phyloP scores from a whole-genome alignment of 768 basidiomycete genomes.

The Psilocybe tampanensis region DNA sequence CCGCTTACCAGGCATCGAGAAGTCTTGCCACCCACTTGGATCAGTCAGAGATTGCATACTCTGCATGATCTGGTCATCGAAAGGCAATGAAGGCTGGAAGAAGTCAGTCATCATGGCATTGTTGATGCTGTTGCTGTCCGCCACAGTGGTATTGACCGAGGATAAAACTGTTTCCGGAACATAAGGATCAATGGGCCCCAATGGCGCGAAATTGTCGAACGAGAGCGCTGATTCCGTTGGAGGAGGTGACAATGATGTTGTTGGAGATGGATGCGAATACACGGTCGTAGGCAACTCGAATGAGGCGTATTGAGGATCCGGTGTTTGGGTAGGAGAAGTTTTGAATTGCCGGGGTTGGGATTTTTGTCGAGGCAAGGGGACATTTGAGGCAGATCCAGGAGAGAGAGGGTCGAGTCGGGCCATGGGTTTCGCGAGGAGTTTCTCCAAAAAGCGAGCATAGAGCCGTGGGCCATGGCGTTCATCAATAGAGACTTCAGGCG shows the following conservation, averaged over 20 bases:
- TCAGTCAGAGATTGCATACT: conserved; percentile 62
- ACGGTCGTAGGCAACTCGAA: conserved; percentile 27
- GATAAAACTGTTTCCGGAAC: conserved; percentile 22
- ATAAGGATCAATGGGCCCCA: conserved; percentile 45
- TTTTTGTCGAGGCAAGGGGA: conserved; percentile 18
- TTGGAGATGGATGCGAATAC: conserved; percentile 39
- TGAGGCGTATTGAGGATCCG: conserved; percentile 20
- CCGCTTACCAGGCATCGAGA: conserved; percentile 53
- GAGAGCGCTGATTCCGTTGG: conserved; percentile 46
- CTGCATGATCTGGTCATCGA: conserved; percentile 62
- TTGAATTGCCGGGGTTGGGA: conserved; percentile 16
- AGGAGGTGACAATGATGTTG: conserved; percentile 49
- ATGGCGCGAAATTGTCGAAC: conserved; percentile 50
- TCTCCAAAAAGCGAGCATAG: conserved; percentile 78
- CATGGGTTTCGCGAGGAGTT: conserved; percentile 64
- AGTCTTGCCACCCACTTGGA: conserved; percentile 56
- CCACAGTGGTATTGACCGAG: conserved; percentile 17
- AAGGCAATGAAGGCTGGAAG: conserved; percentile 56
- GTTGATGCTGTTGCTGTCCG: conserved; percentile 14
- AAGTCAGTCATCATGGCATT: conserved; percentile 39
- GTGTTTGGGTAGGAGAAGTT: conserved; percentile 14
- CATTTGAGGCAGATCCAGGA: conserved; percentile 18
- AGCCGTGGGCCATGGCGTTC: conserved; percentile 81
- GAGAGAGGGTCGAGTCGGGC: conserved; percentile 35
- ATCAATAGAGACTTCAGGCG: conserved; percentile 75